Evolutionary conservation across 176 grass and related monocot species (phyloP), one percentile per base, ranked within the genome.

Genomic region (Carex littledalei): DNA sequence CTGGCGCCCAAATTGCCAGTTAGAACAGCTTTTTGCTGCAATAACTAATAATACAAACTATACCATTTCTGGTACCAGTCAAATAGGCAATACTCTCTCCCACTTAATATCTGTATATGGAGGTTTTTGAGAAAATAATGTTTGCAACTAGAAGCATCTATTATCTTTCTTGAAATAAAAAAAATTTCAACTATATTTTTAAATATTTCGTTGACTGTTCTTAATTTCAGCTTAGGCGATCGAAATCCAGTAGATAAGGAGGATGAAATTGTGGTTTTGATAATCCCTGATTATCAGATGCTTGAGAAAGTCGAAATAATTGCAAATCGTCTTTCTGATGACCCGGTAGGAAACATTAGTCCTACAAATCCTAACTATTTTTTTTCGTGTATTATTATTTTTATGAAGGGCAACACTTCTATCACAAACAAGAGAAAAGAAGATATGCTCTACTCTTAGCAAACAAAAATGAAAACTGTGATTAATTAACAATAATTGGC

Each of bases 261-360:
- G 29, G 96, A 98, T 88, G 93, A 89, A 80, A 84, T 94, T 54
- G 87, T 93, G 50, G 91, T 95, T 80, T 95, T 95, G 96, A 86
- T 99, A 73, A 94, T 99, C 60, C 96, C 93, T 78, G 96, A 95
- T 84, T 94, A 95, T 85, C 96, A 95, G 49, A 99, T 99, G 96
- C 85, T 95, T 52, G 96, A 95, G 85, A 84, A 94, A 57, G 93
- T 99, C 70, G 89, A 94, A 86, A 81, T 82, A 59, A 94, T 95
- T n/a, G 67, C 93, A 73, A 89, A 87, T 86, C 86, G 71, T 86
- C 91, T 99, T 53, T 90, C 96, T 79, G 88, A 92, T 65, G 90
- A 99, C 74, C 91, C 93, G 61, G 96, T 98, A 94, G 55, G 87
- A 75, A 64, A 74, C 60, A 84, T 83, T 90, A 32, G 58, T n/a